Conservation (phyloP, 345 rosid genomes). For the Eucalyptus polyanthemos region DNA sequence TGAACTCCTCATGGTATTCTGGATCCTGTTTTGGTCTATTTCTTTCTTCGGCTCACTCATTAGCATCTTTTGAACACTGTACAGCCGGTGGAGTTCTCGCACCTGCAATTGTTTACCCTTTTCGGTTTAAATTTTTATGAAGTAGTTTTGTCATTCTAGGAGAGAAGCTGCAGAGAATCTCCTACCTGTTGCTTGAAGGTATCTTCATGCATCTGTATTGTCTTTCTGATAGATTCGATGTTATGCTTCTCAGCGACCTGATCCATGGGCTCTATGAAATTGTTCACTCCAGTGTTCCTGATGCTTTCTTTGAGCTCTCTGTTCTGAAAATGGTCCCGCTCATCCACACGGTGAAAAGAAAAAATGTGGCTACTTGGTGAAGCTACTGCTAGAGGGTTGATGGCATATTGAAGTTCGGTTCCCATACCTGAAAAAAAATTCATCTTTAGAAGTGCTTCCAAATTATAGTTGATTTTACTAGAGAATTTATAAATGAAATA, state of each 20-base stretch:
- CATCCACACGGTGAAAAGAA: slow-evolving; percentile 31
- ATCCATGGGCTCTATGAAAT: slow-evolving; percentile 19
- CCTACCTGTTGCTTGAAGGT: slow-evolving; percentile 66
- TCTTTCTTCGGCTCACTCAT: slow-evolving; percentile 47
- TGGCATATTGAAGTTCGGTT: slow-evolving; percentile 33
- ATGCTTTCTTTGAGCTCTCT: slow-evolving; percentile 1
- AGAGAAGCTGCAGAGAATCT: not conserved
- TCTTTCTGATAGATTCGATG: slow-evolving; percentile 47
- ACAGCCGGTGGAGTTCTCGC: slow-evolving; percentile 67
- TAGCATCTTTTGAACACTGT: slow-evolving; percentile 53
- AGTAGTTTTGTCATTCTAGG: not conserved
- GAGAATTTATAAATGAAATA: not conserved
- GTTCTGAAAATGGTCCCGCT: slow-evolving; percentile 7
- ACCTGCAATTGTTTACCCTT: slow-evolving; percentile 36
- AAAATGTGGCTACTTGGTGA: slow-evolving; percentile 12
- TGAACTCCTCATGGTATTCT: not conserved
- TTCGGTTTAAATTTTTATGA: not conserved
- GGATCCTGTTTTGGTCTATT: slow-evolving; percentile 15
- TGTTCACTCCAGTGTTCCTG: not conserved
- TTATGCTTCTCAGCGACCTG: slow-evolving; percentile 27
- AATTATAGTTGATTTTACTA: not conserved
- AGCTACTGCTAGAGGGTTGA: slow-evolving; percentile 19
- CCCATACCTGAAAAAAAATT: slow-evolving; percentile 59
- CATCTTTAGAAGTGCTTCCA: not conserved
- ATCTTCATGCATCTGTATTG: slow-evolving; percentile 78